These are phyloP conservation scores for Cordyceps pruinosa DNA, from an alignment of 2,329 filamentous ascomycete species.

Conservation along the genomic window DNA sequence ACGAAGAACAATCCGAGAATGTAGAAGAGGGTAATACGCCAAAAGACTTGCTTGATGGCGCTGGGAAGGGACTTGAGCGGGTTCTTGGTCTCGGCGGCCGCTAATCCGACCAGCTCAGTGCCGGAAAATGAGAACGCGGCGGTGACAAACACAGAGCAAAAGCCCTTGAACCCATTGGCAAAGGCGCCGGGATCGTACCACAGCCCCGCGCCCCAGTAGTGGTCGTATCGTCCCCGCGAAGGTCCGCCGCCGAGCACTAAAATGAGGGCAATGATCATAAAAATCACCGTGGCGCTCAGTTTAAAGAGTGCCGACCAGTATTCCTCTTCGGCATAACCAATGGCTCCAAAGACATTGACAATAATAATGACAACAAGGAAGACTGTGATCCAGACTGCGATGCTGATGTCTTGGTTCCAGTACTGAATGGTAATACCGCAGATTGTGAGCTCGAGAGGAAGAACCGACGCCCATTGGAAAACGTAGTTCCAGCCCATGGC, in stretches of 20 bases:
- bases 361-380: slow-evolving; percentile 43
- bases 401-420: slow-evolving; percentile 40
- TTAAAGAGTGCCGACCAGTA: slow-evolving; percentile 51
- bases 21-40: slow-evolving; percentile 47
- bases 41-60: slow-evolving; percentile 68
- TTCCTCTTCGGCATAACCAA: slow-evolving; percentile 49
- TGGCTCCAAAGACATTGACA: slow-evolving; percentile 49
- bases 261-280: slow-evolving; percentile 54
- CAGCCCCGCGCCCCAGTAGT: slow-evolving; percentile 37
- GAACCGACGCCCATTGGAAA: slow-evolving; percentile 44
- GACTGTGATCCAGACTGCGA: slow-evolving; percentile 46
- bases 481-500: slow-evolving; percentile 44
- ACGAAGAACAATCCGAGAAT: slow-evolving; percentile 43
- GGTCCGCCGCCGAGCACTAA: slow-evolving; percentile 53
- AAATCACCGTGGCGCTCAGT: slow-evolving; percentile 49
- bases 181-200: slow-evolving; percentile 46
- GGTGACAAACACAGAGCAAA: slow-evolving; percentile 63
- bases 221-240: slow-evolving; percentile 31
- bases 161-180: slow-evolving; percentile 62
- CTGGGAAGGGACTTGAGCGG: slow-evolving; percentile 63
- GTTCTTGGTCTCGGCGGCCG: slow-evolving; percentile 63
- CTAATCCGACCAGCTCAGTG: slow-evolving; percentile 62
- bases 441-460: slow-evolving; percentile 46
- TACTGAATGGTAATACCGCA: slow-evolving; percentile 44
- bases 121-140: slow-evolving; percentile 63